Base-by-base conservation (phyloP, 2,329 filamentous ascomycete genomes). In the Atkinsonella texensis region DNA sequence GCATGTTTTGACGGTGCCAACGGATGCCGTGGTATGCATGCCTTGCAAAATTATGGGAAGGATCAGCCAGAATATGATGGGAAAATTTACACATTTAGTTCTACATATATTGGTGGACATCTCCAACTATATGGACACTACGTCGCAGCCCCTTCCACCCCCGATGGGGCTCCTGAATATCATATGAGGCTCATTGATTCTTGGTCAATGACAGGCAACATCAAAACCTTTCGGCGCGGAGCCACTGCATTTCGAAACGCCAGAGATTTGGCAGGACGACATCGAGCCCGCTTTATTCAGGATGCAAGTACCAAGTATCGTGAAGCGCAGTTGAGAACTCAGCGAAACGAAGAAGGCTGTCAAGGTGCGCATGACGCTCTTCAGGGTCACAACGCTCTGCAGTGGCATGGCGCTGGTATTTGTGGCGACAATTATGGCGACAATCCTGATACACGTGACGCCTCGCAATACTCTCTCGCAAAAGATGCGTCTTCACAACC, bases 231-330 rank as follows among this genome's bases (percentile, higher is more conserved):
- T 51, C 45, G 58, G 11, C 13, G 63, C 49, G 70, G 69, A 20
- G 62, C 59, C 10, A 60, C 59, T 7, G 66, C 65, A 47, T 70
- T 70, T 53, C 61, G 52, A 46, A 73, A 74, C 58, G 56, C 58
- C 0, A 59, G 68, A 53, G 67, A 73, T 44, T 57, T 66, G 55
- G 68, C 70, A 4, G 60, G 63, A 53, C 53, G 58, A 28, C 56
- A 70, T 48, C 65, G 71, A 11, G 62, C 70, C 52, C 45, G 40
- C n/a, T 63, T 69, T 42, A 66, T 70, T 31, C 50, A 53, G 28
- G 54, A 51, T 7, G 63, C 63, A 35, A 68, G 70, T 42, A 31
- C 13, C 7, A 28, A 28, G 7, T 28, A 6, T 6, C 28, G 7
- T 28, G 28, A 28, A 28, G 28, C 28, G 7, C 28, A 28, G 28